Evolutionary conservation across 441 rosid genomes (phyloP).

Genomic region (Brassica balearica): DNA sequence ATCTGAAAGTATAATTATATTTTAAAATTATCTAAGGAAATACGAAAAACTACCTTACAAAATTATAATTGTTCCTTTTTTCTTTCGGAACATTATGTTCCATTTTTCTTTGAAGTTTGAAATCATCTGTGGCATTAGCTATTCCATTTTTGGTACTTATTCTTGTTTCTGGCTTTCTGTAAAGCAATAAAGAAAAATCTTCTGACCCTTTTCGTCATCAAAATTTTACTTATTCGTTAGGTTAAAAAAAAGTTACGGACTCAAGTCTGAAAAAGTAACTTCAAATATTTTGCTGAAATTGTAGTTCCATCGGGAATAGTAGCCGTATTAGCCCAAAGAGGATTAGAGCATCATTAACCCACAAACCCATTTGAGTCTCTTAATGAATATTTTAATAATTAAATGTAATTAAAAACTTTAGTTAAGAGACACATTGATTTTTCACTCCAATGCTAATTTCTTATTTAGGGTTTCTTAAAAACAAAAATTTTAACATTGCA

Average conservation of each 20-base stretch:
- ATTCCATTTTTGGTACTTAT: not conserved
- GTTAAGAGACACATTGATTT: no score
- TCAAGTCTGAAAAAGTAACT: not conserved
- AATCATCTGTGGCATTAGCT: not conserved
- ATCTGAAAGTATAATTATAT: not conserved
- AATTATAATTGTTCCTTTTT: not conserved
- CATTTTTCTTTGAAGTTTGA: no score
- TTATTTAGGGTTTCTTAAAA: no score
- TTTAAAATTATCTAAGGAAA: not conserved
- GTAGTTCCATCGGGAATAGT: not conserved
- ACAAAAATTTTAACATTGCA: no score
- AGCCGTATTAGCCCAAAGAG: not conserved
- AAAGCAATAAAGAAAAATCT: not conserved
- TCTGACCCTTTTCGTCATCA: not conserved
- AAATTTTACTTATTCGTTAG: not conserved
- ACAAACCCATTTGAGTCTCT: no score
- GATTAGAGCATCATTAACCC: not conserved
- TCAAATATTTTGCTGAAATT: not conserved
- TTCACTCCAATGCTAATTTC: no score
- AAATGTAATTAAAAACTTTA: no score
- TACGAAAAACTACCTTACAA: not conserved
- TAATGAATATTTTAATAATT: no score
- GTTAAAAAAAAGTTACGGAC: not conserved
- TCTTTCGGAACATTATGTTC: not conserved
- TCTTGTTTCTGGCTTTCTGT: not conserved